phyloP scores from a whole-genome alignment of 495 filamentous ascomycete species.

The Xylaria castorea region DNA sequence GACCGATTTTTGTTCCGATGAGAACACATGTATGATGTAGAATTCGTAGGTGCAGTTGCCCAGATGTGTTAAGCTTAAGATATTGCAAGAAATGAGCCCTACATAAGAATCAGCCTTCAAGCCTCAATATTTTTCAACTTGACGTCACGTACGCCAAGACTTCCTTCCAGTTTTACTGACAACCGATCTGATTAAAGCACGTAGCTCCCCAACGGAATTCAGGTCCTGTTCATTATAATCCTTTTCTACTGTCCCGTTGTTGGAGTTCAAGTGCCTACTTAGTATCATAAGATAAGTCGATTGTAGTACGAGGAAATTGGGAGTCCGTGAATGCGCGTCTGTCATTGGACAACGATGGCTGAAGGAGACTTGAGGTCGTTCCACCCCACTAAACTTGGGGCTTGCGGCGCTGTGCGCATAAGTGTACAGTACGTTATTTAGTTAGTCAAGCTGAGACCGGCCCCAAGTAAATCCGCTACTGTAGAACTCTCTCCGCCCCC shows the following conservation, averaged over 20 bases:
- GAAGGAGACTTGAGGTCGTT: not conserved
- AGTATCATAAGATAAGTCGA: not conserved
- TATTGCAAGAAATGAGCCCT: not conserved
- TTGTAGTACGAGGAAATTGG: not conserved
- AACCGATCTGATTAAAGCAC: not conserved
- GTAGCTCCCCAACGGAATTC: not conserved
- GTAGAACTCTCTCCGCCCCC: not conserved
- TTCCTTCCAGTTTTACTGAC: not conserved
- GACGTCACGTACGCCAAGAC: not conserved
- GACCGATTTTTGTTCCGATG: not conserved
- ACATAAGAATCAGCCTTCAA: not conserved
- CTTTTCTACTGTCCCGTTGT: not conserved
- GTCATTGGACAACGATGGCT: not conserved
- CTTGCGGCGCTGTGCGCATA: not conserved
- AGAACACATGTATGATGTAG: not conserved
- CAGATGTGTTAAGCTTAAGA: not conserved
- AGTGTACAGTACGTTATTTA: not conserved
- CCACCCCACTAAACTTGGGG: not conserved
- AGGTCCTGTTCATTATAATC: not conserved
- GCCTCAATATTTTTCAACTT: not conserved
- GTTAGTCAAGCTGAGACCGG: not conserved
- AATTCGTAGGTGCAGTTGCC: not conserved
- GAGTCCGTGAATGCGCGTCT: not conserved
- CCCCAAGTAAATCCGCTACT: slow-evolving; percentile 15
- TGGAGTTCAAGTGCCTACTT: too few species aligned